phyloP scores from a whole-genome alignment of 1,139 yeast species.

The Casaregolazyma lundiana region DNA sequence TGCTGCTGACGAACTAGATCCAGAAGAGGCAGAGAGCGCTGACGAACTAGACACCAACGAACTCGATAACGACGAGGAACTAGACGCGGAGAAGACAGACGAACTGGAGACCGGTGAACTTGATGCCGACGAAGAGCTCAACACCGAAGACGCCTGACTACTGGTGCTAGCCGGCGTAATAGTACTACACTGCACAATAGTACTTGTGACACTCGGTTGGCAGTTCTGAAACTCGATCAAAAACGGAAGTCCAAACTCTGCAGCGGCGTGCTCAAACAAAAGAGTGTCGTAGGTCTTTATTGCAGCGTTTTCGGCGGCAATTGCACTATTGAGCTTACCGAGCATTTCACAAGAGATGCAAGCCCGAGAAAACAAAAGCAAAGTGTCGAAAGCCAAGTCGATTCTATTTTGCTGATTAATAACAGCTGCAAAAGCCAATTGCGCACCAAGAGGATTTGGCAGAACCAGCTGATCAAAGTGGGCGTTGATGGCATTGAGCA shows the following conservation, averaged over 20 bases:
- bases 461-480: neutral
- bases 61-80: no score
- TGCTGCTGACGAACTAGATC: no score
- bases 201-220: neutral
- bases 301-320: neutral
- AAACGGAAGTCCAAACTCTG: neutral
- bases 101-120: no score
- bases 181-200: neutral
- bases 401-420: neutral
- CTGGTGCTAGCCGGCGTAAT: neutral
- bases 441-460: no score
- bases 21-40: no score
- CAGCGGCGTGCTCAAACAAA: neutral
- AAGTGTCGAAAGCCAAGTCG: neutral
- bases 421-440: no score
- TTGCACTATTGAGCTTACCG: neutral
- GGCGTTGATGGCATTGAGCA: neutral
- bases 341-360: neutral
- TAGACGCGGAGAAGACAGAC: no score
- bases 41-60: no score
- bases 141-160: neutral
- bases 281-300: neutral
- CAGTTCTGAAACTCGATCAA: neutral
- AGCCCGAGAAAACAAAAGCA: neutral
- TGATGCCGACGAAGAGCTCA: no score